These are phyloP conservation scores for Fusarium sp. DNA, from an alignment of 2,329 filamentous ascomycete genomes.

Conservation along the genomic window DNA sequence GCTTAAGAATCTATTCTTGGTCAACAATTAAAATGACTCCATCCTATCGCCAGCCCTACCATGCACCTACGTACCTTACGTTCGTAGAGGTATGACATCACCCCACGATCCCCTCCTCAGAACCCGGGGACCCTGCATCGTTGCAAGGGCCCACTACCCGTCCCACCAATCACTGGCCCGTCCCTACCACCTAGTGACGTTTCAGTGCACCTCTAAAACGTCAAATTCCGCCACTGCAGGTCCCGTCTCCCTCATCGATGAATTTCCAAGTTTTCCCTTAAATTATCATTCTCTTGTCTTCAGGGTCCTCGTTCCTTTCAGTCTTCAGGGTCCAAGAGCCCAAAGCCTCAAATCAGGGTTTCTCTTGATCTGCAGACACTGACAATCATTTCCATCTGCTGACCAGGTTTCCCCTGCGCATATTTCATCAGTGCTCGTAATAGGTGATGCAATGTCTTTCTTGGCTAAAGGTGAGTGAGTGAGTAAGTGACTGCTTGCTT, in stretches of 20 bases:
- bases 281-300: neutral
- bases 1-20: neutral
- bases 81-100: constrained; percentile 44
- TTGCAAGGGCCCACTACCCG: neutral
- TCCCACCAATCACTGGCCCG: constrained; percentile 35
- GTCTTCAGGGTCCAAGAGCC: constrained; percentile 2
- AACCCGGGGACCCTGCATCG: constrained; percentile 44
- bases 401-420: constrained; percentile 22
- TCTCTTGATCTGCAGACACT: constrained; percentile 12
- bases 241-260: neutral
- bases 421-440: constrained; percentile 41
- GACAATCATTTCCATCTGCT: neutral
- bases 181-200: constrained; percentile 41
- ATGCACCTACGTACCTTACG: neutral
- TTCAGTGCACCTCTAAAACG: constrained; percentile 23
- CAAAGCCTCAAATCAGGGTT: neutral
- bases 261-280: constrained; percentile 37
- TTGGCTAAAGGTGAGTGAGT: constrained; percentile 4
- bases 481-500: neutral
- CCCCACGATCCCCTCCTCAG: constrained; percentile 26
- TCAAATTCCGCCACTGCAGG: constrained; percentile 25
- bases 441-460: constrained; percentile 38
- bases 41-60: neutral
- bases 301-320: constrained; percentile 12
- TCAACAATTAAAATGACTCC: neutral